A percentile compares a stretch with the other conserved stretches of the same genome.
Conservation (phyloP, 495 filamentous ascomycete species). For the Daldinia loculata region DNA sequence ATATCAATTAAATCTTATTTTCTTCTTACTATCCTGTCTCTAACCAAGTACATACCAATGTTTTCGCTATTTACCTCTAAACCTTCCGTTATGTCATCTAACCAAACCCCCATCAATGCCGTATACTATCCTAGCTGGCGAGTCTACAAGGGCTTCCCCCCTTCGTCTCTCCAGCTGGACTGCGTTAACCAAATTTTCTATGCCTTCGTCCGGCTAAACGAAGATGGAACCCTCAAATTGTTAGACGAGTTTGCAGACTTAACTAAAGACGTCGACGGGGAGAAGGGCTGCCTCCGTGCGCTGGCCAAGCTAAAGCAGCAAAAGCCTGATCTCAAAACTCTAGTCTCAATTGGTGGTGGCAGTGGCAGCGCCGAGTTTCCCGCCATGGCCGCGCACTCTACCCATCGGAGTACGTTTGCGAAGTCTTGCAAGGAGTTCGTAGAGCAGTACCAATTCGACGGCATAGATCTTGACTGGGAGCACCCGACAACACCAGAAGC, state of each 20-base stretch:
- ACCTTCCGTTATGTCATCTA: constrained; percentile 15
- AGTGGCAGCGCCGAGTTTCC: constrained; percentile 76
- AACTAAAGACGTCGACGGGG: constrained; percentile 75
- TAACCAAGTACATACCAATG: background rate
- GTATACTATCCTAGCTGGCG: constrained; percentile 86
- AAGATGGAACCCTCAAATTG: constrained; percentile 49
- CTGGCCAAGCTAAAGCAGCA: constrained; percentile 70
- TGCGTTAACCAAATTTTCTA: constrained; percentile 79
- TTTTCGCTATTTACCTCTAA: background rate
- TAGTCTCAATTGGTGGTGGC: constrained; percentile 80
- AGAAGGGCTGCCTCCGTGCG: constrained; percentile 73
- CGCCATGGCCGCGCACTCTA: constrained; percentile 63
- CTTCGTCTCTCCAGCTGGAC: constrained; percentile 69
- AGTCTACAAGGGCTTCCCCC: constrained; percentile 73
- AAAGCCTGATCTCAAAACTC: constrained; percentile 71
- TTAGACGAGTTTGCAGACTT: constrained; percentile 79
- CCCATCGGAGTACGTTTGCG: constrained; percentile 66
- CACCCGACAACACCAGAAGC: constrained; percentile 70
- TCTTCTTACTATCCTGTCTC: background rate
- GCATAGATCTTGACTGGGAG: constrained; percentile 88
- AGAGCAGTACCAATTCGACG: constrained; percentile 72
- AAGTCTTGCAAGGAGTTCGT: constrained; percentile 67
- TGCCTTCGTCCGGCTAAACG: constrained; percentile 66
- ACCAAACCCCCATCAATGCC: constrained; percentile 46
- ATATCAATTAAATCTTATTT: background rate